Base-by-base conservation (phyloP, 345 rosid species). In the Limnanthes douglasii region DNA sequence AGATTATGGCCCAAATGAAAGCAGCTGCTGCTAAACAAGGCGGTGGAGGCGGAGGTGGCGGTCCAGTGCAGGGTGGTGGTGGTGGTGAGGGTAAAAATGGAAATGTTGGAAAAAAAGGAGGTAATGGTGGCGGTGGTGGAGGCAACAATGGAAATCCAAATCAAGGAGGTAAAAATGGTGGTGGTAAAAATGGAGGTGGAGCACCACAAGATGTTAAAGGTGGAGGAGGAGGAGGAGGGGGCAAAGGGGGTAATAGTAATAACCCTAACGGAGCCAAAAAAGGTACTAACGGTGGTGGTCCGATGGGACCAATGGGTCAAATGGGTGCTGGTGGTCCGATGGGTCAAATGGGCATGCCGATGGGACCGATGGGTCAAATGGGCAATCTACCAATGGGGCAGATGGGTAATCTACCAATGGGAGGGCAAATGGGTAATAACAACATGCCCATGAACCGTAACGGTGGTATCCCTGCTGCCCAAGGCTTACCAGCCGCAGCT, bases 401-500 rank as follows among this genome's bases (percentile, higher is more conserved):
- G 30, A 55, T 68, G 66, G 42, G 59, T n/a, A 31, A 25, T 29
- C 7, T 37, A 18, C 57, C 57, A 31, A 50, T 64, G 58, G 78
- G 75, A 30, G 70, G 59, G 37, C 84, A 55, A 42, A 62, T 65
- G 65, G 70, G 70, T 8, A 49, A 46, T 10, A 45, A n/a, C 47
- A 23, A 40, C 60, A 53, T 59, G 11, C 60, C 43, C 18, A 60
- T 51, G 64, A 45, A 50, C 41, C 35, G 43, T 5, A 55, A 41
- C 36, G n/a, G n/a, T n/a, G n/a, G n/a, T n/a, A 34, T 69, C 35
- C 68, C 70, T 3, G 85, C 97, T 0, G 94, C 75, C 18, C 93
- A 73, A 48, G 97, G 97, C 11, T 64, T 78, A 7, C 95, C 97
- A 0, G 86, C 94, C 1, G 15, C 66, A 17, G 71, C 75, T 9